Percentiles rank a stretch among this genome's conserved stretches.
phyloP scores from a whole-genome alignment of 805 yeast species.

The Wickerhamiella shivajii region DNA sequence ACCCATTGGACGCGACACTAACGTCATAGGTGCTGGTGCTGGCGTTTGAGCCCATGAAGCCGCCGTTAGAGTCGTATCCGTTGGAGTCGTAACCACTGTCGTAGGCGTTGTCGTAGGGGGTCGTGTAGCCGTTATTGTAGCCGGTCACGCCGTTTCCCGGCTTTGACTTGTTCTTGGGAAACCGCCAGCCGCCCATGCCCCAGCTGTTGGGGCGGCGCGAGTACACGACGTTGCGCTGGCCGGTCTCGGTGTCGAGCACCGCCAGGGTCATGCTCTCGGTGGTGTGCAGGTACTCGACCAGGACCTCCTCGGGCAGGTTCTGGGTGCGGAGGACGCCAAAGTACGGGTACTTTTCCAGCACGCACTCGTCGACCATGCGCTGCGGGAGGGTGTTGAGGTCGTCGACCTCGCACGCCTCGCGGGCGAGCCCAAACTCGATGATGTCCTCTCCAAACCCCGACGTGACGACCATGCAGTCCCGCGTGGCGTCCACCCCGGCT shows the following conservation, averaged over 20 bases:
- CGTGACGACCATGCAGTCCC: constrained; percentile 9
- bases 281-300: constrained; percentile 15
- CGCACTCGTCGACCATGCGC: constrained; percentile 1
- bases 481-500: constrained; percentile 21
- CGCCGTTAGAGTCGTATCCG: neutral
- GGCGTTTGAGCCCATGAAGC: neutral
- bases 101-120: neutral
- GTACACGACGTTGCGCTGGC: neutral
- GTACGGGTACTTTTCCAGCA: constrained; percentile 7
- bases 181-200: no score
- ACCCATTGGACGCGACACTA: no score
- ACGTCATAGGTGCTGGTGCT: no score
- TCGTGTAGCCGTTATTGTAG: neutral
- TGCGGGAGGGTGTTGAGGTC: constrained; percentile 3
- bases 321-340: constrained; percentile 12
- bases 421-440: constrained; percentile 20
- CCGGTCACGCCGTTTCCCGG: neutral
- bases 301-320: neutral
- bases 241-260: neutral
- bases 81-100: neutral
- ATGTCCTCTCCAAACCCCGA: constrained; percentile 31
- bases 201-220: no score
- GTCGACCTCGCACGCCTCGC: constrained; percentile 2
- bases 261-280: constrained; percentile 13
- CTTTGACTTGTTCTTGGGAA: neutral